A percentile compares a stretch with the other conserved stretches of the same genome.
Conservation (phyloP, 2,329 filamentous ascomycete genomes). For the Fusarium longipes region DNA sequence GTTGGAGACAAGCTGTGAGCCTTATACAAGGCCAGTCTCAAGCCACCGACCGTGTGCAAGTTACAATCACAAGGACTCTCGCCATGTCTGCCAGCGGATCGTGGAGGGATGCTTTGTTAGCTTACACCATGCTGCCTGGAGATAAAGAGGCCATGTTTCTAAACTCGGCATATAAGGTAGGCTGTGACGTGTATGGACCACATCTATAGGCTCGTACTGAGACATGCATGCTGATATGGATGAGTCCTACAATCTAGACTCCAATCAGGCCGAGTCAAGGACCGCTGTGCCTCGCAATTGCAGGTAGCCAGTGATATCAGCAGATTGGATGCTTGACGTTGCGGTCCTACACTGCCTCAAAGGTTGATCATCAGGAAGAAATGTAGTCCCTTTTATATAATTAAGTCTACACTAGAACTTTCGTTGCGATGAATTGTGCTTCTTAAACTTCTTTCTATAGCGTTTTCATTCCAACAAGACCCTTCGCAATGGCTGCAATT, state of each 20-base stretch:
- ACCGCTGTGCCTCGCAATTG: too few relatives aligned
- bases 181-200: not conserved
- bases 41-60: not conserved
- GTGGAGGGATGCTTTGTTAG: not conserved
- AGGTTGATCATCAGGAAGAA: too few relatives aligned
- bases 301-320: too few relatives aligned
- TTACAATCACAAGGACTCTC: not conserved
- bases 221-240: not conserved
- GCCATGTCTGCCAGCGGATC: not conserved
- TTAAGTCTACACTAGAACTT: too few relatives aligned
- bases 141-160: not conserved
- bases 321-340: too few relatives aligned
- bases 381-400: too few relatives aligned
- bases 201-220: not conserved
- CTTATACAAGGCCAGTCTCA: too few relatives aligned
- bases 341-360: too few relatives aligned
- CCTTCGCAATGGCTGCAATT: not conserved
- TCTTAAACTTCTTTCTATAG: too few relatives aligned
- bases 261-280: not conserved
- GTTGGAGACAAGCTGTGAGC: too few relatives aligned
- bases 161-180: not conserved
- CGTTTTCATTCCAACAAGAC: not conserved
- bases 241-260: not conserved
- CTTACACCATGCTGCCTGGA: not conserved
- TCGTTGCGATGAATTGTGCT: too few relatives aligned